phyloP scores from a whole-genome alignment of 2,329 filamentous ascomycete genomes.

The Zymoseptoria tritici region DNA sequence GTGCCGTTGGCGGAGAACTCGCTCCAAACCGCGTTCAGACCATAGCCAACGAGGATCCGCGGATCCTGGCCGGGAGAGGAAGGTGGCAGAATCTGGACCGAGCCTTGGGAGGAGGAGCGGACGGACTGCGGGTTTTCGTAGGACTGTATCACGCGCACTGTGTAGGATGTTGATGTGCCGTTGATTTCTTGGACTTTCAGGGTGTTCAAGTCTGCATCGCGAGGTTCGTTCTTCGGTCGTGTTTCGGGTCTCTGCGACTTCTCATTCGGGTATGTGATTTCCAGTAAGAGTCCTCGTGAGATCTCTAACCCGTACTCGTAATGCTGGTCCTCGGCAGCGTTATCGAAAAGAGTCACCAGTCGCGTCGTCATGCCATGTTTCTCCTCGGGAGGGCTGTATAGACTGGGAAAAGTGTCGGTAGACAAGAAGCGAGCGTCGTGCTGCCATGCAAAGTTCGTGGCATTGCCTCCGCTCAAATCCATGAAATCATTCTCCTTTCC shows the following conservation, averaged over 20 bases:
- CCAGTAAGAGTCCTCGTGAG: slow-evolving; percentile 28
- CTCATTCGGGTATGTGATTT: slow-evolving; percentile 24
- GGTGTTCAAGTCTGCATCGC: slow-evolving; percentile 11
- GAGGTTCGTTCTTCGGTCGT: background rate
- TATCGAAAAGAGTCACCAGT: slow-evolving; percentile 47
- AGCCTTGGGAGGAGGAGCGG: slow-evolving; percentile 43
- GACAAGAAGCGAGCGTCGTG: slow-evolving; percentile 27
- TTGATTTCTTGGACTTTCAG: slow-evolving; percentile 28
- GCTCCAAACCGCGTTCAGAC: slow-evolving; percentile 23
- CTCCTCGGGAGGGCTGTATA: slow-evolving; percentile 17
- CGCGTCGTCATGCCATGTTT: slow-evolving; percentile 31
- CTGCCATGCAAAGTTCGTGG: slow-evolving; percentile 29
- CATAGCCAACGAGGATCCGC: slow-evolving; percentile 38
- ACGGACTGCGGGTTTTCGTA: slow-evolving; percentile 23
- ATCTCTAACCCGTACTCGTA: slow-evolving; percentile 24
- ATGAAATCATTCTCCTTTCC: slow-evolving; percentile 37
- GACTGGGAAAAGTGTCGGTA: slow-evolving; percentile 20
- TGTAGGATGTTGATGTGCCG: slow-evolving; percentile 23
- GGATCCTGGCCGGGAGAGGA: slow-evolving; percentile 30
- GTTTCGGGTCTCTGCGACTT: background rate
- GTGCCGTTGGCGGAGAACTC: slow-evolving; percentile 20
- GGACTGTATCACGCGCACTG: slow-evolving; percentile 23
- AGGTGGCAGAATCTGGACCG: slow-evolving; percentile 46
- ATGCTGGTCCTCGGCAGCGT: slow-evolving; percentile 40
- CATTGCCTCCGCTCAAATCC: slow-evolving; percentile 23